Evolutionary conservation across 2,329 filamentous ascomycete species (phyloP).

Genomic region (Neopestalotiopsis clavispora): DNA sequence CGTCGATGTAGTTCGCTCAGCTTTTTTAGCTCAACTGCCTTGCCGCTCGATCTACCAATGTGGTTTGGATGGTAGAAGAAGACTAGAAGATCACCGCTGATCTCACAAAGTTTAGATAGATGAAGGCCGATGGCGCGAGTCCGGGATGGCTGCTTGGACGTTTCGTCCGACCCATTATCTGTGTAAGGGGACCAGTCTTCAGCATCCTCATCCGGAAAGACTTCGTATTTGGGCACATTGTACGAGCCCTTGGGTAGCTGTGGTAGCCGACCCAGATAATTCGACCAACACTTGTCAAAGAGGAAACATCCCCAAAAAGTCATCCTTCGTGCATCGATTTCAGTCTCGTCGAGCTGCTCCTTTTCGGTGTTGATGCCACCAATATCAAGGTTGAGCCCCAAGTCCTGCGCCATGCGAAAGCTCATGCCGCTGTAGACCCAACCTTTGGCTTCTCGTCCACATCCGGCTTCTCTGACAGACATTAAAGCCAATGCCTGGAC

Average conservation of each 20-base stretch:
- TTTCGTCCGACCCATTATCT: conserved; percentile 76
- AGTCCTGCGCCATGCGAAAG: conserved; percentile 94
- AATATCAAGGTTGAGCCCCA: conserved; percentile 87
- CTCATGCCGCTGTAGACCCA: conserved; percentile 99
- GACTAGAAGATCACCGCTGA: conserved; percentile 86
- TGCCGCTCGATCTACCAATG: conserved; percentile 68
- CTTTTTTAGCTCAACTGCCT: conserved; percentile 86
- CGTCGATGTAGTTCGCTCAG: conserved; percentile 89
- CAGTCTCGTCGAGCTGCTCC: conserved; percentile 72
- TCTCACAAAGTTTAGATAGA: conserved; percentile 84
- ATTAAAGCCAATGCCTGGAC: conserved; percentile 94
- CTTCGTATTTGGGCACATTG: conserved; percentile 86
- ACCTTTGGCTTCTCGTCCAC: conserved; percentile 89
- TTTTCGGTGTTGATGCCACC: conserved; percentile 65
- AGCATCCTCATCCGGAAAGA: conserved; percentile 87
- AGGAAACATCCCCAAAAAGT: conserved; percentile 98
- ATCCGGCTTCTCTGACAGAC: conserved; percentile 95
- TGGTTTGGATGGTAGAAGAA: conserved; percentile 89
- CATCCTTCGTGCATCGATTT: conserved; percentile 86
- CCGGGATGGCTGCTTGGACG: conserved; percentile 78
- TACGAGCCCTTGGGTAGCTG: conserved; percentile 81
- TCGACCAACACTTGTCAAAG: conserved; percentile 99
- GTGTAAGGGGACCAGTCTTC: conserved; percentile 88
- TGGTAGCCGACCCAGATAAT: conserved; percentile 90
- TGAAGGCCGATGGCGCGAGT: conserved; percentile 84